Evolutionary conservation across 805 yeast species (phyloP).

Genomic region (Kodamaea kakaduensis): DNA sequence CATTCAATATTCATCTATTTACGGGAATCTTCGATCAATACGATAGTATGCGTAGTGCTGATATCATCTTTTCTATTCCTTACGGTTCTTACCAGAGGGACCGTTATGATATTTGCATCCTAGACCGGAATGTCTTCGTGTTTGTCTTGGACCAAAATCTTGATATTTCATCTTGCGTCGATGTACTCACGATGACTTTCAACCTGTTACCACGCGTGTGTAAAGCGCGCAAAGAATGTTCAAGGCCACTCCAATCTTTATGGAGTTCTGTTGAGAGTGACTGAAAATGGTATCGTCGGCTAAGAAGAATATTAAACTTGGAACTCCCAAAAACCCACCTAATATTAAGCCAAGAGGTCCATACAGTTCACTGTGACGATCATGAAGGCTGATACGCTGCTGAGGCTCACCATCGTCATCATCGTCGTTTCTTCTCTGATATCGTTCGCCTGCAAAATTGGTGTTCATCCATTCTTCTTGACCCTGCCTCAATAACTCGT

Average conservation of each 20-base stretch:
- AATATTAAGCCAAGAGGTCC: constrained; percentile 42
- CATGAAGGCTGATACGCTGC: constrained; percentile 26
- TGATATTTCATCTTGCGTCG: too few relatives aligned
- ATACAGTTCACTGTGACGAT: constrained; percentile 49
- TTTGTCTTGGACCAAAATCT: too few relatives aligned
- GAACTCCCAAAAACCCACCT: constrained; percentile 74
- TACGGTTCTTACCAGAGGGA: too few relatives aligned
- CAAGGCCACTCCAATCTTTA: constrained; percentile 64
- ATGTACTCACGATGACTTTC: too few relatives aligned
- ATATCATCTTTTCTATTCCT: too few relatives aligned
- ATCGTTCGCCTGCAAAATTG: constrained; percentile 46
- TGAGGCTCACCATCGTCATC: constrained; percentile 6
- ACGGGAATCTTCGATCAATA: too few relatives aligned
- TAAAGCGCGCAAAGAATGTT: too few relatives aligned
- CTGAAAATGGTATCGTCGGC: constrained; percentile 59
- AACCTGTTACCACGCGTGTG: too few relatives aligned
- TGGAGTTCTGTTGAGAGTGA: constrained; percentile 50
- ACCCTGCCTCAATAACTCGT: constrained; percentile 48
- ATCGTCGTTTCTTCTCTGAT: not conserved
- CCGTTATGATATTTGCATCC: too few relatives aligned
- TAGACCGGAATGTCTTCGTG: too few relatives aligned
- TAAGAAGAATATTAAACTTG: constrained; percentile 56
- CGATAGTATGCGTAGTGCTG: too few relatives aligned
- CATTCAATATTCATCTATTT: too few relatives aligned
- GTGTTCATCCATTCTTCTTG: constrained; percentile 82